Conservation (phyloP, 495 filamentous ascomycete genomes). For the Chaetomidium leptoderma region DNA sequence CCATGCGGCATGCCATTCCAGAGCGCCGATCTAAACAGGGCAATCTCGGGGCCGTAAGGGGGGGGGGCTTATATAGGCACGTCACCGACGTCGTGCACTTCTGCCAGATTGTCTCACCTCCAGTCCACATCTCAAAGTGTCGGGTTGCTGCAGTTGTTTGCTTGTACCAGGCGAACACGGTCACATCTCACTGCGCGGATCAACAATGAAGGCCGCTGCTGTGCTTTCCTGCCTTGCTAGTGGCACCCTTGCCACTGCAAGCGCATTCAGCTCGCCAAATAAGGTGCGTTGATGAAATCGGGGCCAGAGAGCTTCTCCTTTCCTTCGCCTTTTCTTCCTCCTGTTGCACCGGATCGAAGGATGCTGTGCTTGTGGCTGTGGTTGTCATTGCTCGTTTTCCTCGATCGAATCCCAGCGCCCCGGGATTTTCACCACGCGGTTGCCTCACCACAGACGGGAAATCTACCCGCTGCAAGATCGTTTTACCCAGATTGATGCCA, state of each 20-base stretch:
- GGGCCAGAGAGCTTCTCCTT: neutral
- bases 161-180: slow-evolving; percentile 3
- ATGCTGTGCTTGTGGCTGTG: too few relatives aligned
- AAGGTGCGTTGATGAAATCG: slow-evolving; percentile 10
- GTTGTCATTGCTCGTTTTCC: neutral
- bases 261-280: slow-evolving; percentile 1
- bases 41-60: too few relatives aligned
- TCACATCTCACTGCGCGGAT: neutral
- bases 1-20: too few relatives aligned
- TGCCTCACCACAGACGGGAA: neutral
- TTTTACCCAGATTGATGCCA: slow-evolving; percentile 17
- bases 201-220: slow-evolving; percentile 23
- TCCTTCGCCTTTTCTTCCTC: neutral
- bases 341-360: neutral
- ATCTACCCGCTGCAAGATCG: slow-evolving; percentile 15
- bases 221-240: slow-evolving; percentile 22
- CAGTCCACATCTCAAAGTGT: neutral
- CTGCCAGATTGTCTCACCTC: slow-evolving; percentile 4
- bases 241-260: slow-evolving; percentile 19
- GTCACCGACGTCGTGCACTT: too few relatives aligned
- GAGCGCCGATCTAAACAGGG: too few relatives aligned
- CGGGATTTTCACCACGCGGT: neutral
- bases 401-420: neutral
- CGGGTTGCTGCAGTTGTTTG: neutral
- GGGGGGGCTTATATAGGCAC: slow-evolving; percentile 8